A percentile compares a stretch with the other conserved stretches of the same genome.
Conservation (phyloP, 75 land plant species). For the Cunninghamia lanceolata region DNA sequence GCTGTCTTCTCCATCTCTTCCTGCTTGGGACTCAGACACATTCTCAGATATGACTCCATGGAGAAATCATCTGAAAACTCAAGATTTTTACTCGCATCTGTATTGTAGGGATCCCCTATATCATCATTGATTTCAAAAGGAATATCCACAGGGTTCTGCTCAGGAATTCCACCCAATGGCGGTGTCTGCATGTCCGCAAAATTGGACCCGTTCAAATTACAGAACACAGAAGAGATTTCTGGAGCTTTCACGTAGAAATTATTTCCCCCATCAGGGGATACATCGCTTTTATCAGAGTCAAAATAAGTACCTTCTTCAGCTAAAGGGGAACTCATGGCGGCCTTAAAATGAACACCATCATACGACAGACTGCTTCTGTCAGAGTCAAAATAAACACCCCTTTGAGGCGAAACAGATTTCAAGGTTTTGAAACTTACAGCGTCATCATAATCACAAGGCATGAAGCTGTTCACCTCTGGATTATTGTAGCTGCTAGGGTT, state of each 20-base stretch:
- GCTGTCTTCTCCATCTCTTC: neutral
- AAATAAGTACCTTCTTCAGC: neutral
- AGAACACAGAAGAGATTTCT: neutral
- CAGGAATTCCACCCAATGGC: neutral
- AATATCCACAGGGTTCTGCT: neutral
- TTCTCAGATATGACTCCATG: neutral
- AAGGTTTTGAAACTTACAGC: neutral
- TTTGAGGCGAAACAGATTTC: neutral
- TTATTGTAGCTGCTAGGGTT: neutral
- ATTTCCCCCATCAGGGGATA: neutral
- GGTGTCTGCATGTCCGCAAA: neutral
- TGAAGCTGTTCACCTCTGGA: constrained; percentile 3
- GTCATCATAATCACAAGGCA: neutral
- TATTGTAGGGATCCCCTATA: neutral
- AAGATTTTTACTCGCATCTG: neutral
- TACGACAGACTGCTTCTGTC: neutral
- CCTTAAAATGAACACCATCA: neutral
- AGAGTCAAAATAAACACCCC: neutral
- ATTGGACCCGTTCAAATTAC: neutral
- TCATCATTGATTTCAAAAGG: neutral
- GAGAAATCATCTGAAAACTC: neutral
- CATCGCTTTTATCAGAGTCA: neutral
- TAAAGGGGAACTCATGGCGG: neutral
- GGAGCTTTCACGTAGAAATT: neutral
- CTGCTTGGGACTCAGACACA: neutral